Conservation (phyloP, 164 flowering plant genomes). For the Kalanchoe fedtschenkoi region DNA sequence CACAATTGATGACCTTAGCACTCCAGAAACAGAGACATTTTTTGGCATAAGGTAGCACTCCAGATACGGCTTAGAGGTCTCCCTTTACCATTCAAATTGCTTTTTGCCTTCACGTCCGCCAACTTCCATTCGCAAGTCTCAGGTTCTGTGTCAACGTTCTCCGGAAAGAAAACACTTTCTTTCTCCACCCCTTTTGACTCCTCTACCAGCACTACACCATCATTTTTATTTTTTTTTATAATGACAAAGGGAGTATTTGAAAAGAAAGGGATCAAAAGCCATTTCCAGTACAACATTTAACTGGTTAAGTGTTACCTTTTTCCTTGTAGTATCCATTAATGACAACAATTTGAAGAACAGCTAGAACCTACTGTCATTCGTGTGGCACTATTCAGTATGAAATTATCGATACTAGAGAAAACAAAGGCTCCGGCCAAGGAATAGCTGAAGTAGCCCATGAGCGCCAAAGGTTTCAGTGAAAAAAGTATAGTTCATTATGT, state of each 20-base stretch:
- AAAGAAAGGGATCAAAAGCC: no score
- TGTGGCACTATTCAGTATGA: background rate
- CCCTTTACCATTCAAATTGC: conserved; percentile 59
- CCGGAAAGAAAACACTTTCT: conserved; percentile 51
- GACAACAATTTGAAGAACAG: no score
- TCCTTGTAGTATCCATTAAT: no score
- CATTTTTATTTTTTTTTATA: no score
- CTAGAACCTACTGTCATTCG: no score
- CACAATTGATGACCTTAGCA: background rate
- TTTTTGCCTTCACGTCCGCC: conserved; percentile 85
- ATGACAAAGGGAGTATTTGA: no score
- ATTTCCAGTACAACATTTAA: background rate
- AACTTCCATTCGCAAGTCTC: conserved; percentile 70
- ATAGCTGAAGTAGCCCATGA: background rate
- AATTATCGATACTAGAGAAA: background rate
- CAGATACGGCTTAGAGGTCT: conserved; percentile 68
- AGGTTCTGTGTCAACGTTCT: conserved; percentile 41
- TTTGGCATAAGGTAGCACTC: conserved; percentile 46
- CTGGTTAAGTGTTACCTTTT: no score
- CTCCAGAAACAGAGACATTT: conserved; percentile 51
- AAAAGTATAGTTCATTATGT: background rate
- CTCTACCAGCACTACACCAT: no score
- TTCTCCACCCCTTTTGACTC: conserved; percentile 23
- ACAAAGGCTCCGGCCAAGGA: background rate
- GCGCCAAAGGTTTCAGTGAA: background rate